Conservation (phyloP, 495 filamentous ascomycete genomes). For the Penicillium turbatum region DNA sequence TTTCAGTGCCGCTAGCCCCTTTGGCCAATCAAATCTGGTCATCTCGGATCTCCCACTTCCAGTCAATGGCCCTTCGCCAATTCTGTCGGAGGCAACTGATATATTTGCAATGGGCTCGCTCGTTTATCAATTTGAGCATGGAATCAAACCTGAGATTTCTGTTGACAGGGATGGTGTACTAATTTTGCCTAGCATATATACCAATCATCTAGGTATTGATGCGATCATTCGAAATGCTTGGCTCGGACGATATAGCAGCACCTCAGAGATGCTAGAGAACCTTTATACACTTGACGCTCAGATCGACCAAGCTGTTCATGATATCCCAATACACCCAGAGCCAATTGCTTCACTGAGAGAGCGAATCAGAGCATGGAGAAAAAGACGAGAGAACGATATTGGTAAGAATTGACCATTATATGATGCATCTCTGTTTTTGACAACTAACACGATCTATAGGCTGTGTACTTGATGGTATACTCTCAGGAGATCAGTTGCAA, state of each 20-base stretch:
- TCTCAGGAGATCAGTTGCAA: constrained; percentile 19
- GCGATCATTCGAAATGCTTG: no score
- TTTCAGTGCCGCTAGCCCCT: constrained; percentile 22
- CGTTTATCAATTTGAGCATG: constrained; percentile 23
- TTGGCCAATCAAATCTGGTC: constrained; percentile 19
- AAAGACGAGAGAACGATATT: background rate
- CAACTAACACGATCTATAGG: constrained; percentile 17
- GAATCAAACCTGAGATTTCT: constrained; percentile 17
- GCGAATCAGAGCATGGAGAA: no score
- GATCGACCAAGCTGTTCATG: no score
- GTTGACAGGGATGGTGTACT: constrained; percentile 16
- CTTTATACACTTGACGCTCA: no score
- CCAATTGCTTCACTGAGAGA: no score
- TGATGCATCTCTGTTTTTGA: constrained; percentile 3
- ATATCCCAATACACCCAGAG: no score
- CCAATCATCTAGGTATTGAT: background rate
- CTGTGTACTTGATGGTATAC: constrained; percentile 18
- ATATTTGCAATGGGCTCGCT: constrained; percentile 24
- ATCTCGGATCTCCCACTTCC: constrained; percentile 19
- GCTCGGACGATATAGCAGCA: no score
- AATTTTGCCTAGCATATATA: constrained; percentile 16
- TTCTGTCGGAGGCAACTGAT: constrained; percentile 22
- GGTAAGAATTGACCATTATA: constrained; percentile 14
- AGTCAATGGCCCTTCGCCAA: constrained; percentile 19
- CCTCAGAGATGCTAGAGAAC: no score